Evolutionary conservation across 192 early-diverging fungal genomes (phyloP).

Genomic region (Mortierella claussenii): DNA sequence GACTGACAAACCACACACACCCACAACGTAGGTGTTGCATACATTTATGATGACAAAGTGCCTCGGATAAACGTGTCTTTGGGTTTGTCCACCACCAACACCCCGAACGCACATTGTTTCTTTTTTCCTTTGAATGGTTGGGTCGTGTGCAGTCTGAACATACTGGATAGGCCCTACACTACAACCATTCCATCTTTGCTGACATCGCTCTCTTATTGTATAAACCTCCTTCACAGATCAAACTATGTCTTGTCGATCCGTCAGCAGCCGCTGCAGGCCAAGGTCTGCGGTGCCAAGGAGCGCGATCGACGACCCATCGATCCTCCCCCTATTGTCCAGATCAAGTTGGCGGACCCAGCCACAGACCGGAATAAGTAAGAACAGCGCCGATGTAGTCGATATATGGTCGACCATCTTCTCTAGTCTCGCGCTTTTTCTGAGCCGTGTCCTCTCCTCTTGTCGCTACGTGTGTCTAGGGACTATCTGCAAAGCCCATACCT

Average conservation of each 20-base stretch:
- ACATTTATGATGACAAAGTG: not conserved
- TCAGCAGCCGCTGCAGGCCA: constrained; percentile 87
- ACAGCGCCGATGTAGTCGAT: not conserved
- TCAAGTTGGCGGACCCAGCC: constrained; percentile 49
- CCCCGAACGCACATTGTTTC: not conserved
- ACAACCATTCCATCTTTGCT: not conserved
- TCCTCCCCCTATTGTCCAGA: constrained; percentile 79
- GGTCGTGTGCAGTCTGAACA: too few relatives aligned
- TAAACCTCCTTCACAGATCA: constrained; percentile 13
- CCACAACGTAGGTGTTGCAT: constrained; percentile 28
- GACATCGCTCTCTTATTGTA: too few relatives aligned
- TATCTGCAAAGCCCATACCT: constrained; percentile 84
- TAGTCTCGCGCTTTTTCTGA: constrained; percentile 1
- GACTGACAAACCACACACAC: constrained; percentile 7
- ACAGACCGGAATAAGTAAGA: constrained; percentile 41
- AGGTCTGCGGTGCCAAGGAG: constrained; percentile 92
- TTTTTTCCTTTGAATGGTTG: not conserved
- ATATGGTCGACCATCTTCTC: not conserved
- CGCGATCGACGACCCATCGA: constrained; percentile 86
- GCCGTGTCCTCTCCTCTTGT: not conserved
- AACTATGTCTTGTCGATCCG: constrained; percentile 71
- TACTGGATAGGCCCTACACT: too few relatives aligned
- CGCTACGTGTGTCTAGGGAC: constrained; percentile 25
- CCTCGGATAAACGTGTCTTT: constrained; percentile 18
- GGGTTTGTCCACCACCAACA: not conserved